Evolutionary conservation across 1,284 basidiomycete genomes (phyloP).

Genomic region (Cutaneotrichosporon sp.): DNA sequence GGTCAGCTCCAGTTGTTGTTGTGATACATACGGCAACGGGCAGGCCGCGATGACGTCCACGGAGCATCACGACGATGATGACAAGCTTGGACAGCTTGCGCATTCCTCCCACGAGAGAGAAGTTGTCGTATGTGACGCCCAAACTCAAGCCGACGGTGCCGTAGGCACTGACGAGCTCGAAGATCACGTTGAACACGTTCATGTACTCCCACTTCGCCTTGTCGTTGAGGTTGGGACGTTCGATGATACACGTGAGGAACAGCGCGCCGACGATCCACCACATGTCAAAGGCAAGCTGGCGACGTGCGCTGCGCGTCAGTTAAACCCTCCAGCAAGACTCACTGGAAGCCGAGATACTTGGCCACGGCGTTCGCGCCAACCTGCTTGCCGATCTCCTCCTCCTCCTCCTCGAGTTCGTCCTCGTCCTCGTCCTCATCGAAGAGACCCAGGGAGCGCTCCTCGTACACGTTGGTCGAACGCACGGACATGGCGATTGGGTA

Average conservation of each 20-base stretch:
- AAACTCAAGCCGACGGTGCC: conserved; percentile 85
- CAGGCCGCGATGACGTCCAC: conserved; percentile 48
- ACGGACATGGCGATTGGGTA: conserved; percentile 68
- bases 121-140: conserved; percentile 64
- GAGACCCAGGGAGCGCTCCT: conserved; percentile 81
- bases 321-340: conserved; percentile 18
- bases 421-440: conserved; percentile 62
- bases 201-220: conserved; percentile 65
- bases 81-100: conserved; percentile 46
- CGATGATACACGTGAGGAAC: conserved; percentile 82
- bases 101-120: conserved; percentile 40
- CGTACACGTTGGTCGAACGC: conserved; percentile 98
- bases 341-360: conserved; percentile 54
- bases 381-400: conserved; percentile 45
- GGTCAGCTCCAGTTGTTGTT: background rate
- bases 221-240: conserved; percentile 66
- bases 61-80: conserved; percentile 46
- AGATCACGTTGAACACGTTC: conserved; percentile 69
- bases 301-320: conserved; percentile 59
- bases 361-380: conserved; percentile 49
- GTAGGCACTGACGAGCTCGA: conserved; percentile 74
- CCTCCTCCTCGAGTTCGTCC: conserved; percentile 49
- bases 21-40: conserved; percentile 33
- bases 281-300: conserved; percentile 89
- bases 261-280: conserved; percentile 82